A percentile compares a stretch with the other conserved stretches of the same genome.
These are phyloP conservation scores for Cercospora citrullina DNA, from an alignment of 2,329 filamentous ascomycete genomes.

Conservation along the genomic window DNA sequence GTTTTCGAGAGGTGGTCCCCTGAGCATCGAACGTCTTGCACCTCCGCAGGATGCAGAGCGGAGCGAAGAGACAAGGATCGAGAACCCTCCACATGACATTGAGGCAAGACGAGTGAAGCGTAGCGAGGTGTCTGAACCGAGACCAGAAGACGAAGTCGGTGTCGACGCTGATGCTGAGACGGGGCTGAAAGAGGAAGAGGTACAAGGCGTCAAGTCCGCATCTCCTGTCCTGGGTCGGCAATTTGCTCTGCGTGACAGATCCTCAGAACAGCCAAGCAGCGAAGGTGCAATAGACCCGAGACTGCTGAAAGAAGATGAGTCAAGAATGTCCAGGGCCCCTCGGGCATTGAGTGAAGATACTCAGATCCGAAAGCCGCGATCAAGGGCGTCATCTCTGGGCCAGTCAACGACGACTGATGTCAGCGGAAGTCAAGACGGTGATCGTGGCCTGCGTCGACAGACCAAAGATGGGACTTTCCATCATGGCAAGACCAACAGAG, in stretches of 20 bases:
- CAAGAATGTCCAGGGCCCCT: background rate
- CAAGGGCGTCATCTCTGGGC: conserved; percentile 26
- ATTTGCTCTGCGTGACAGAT: background rate
- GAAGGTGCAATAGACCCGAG: conserved; percentile 24
- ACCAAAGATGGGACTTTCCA: conserved; percentile 2
- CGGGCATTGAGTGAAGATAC: background rate
- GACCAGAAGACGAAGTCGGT: background rate
- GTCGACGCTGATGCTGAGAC: background rate
- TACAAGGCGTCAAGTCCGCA: background rate
- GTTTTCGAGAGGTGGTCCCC: conserved; percentile 21
- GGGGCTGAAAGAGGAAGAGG: background rate
- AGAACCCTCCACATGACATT: background rate
- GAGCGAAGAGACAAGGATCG: background rate
- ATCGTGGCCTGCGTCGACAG: conserved; percentile 6
- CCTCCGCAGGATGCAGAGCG: background rate
- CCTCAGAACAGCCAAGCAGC: conserved; percentile 20
- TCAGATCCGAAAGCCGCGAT: conserved; percentile 17
- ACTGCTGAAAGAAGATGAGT: background rate
- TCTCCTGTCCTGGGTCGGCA: background rate
- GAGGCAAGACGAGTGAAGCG: background rate
- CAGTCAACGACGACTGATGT: conserved; percentile 25
- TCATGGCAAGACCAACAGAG: conserved; percentile 20
- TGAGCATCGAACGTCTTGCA: conserved; percentile 25
- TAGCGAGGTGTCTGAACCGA: background rate
- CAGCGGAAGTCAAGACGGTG: conserved; percentile 24